These are phyloP conservation scores for Ustilago bromivora DNA, from an alignment of 1,284 basidiomycete genomes.

Conservation along the genomic window DNA sequence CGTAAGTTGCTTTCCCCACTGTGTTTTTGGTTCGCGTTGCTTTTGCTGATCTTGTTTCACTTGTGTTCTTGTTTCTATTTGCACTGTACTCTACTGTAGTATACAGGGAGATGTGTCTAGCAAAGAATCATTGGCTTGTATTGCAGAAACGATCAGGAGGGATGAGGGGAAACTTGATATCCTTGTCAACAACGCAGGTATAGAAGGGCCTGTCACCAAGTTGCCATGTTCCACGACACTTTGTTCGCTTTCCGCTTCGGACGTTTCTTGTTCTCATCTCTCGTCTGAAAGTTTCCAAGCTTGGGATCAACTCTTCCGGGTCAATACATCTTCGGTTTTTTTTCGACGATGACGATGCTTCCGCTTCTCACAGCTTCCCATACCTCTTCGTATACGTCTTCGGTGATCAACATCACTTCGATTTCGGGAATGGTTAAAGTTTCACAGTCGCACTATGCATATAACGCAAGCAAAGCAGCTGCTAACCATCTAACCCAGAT, in stretches of 20 bases:
- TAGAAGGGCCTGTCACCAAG: constrained; percentile 60
- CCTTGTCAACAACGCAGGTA: constrained; percentile 62
- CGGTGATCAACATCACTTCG: constrained; percentile 57
- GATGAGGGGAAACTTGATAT: constrained; percentile 47
- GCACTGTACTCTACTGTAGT: not conserved
- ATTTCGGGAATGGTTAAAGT: constrained; percentile 56
- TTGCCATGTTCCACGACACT: constrained; percentile 11
- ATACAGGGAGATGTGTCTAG: constrained; percentile 49
- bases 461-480: constrained; percentile 61
- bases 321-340: constrained; percentile 57
- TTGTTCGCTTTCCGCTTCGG: constrained; percentile 11
- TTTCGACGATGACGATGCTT: constrained; percentile 61
- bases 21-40: too few species aligned
- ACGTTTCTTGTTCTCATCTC: constrained; percentile 38
- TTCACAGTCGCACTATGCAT: constrained; percentile 55
- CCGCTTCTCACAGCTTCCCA: constrained; percentile 46
- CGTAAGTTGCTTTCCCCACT: too few species aligned
- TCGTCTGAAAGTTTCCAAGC: constrained; percentile 35
- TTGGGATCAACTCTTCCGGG: constrained; percentile 50
- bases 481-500: constrained; percentile 60
- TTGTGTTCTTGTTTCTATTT: constrained; percentile 6
- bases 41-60: not conserved
- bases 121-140: constrained; percentile 36
- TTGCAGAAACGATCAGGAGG: constrained; percentile 30
- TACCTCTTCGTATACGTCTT: constrained; percentile 7